Evolutionary conservation across 441 rosid species (phyloP).

Genomic region (Eutrema salsugineum): DNA sequence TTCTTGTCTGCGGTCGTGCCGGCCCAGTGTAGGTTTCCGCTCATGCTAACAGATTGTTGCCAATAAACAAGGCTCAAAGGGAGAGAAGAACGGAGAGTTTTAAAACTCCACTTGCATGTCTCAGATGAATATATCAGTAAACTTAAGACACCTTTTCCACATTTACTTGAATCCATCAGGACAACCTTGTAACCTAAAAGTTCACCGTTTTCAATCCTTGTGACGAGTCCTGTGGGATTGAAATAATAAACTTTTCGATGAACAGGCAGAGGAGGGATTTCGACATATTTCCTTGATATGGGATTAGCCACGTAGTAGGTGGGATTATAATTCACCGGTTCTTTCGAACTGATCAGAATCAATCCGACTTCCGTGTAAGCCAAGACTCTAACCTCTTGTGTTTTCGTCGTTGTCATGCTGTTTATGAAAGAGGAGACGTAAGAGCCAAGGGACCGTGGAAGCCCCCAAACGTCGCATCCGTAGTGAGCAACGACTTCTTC

Average conservation of each 20-base stretch:
- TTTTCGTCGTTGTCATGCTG: too few species aligned
- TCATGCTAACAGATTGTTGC: too few species aligned
- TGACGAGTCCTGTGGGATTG: neutral
- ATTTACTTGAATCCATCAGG: neutral
- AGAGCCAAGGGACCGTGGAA: neutral
- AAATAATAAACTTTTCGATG: neutral
- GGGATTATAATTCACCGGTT: too few species aligned
- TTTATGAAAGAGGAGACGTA: neutral
- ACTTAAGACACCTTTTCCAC: too few species aligned
- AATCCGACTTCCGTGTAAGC: neutral
- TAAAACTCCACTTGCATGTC: neutral
- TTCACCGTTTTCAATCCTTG: neutral
- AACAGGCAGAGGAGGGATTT: neutral
- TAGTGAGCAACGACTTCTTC: neutral
- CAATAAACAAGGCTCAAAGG: too few species aligned
- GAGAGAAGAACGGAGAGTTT: too few species aligned
- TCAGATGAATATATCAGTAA: neutral
- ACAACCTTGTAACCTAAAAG: slow-evolving; percentile 4
- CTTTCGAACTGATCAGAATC: neutral
- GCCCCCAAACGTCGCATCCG: neutral
- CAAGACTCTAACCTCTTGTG: neutral
- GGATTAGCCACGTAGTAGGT: neutral
- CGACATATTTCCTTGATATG: neutral
- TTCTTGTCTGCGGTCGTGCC: too few species aligned
- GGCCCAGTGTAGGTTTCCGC: too few species aligned